Conservation (phyloP, 768 basidiomycete genomes). For the Epithele typhae region DNA sequence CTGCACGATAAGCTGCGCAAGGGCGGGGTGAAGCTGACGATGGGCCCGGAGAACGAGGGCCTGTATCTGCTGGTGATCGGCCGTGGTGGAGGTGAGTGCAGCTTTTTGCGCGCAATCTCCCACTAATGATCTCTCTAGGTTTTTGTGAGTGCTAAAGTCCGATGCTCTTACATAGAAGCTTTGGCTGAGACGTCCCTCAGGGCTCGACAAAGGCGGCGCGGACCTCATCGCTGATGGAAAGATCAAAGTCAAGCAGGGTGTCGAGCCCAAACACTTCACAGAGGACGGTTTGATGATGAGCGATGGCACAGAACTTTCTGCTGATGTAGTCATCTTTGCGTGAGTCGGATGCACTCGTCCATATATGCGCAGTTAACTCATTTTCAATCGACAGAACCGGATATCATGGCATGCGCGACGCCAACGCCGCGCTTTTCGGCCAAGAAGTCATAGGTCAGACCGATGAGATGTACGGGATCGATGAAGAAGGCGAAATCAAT, state of each 20-base stretch:
- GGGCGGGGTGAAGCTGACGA: conserved; percentile 34
- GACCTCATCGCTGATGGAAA: conserved; percentile 42
- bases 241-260: conserved; percentile 46
- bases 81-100: conserved; percentile 29
- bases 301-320: conserved; percentile 20
- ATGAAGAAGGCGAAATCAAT: conserved; percentile 37
- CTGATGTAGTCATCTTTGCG: conserved; percentile 26
- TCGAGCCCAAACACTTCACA: conserved; percentile 25
- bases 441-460: conserved; percentile 30
- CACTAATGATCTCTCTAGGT: not conserved
- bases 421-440: conserved; percentile 31
- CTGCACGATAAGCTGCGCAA: conserved; percentile 31
- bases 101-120: not conserved
- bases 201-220: conserved; percentile 33
- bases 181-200: not conserved
- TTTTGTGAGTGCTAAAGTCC: conserved; percentile 11
- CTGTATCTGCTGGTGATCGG: conserved; percentile 26
- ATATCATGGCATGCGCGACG: conserved; percentile 29
- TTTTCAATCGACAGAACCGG: conserved; percentile 23
- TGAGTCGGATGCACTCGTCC: conserved; percentile 3
- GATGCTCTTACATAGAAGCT: too few relatives aligned
- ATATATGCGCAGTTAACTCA: not conserved
- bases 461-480: conserved; percentile 33
- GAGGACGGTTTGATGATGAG: conserved; percentile 16
- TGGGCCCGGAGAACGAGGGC: conserved; percentile 36